phyloP scores from a whole-genome alignment of 2,329 filamentous ascomycete species.

The Penicillium occitanis region DNA sequence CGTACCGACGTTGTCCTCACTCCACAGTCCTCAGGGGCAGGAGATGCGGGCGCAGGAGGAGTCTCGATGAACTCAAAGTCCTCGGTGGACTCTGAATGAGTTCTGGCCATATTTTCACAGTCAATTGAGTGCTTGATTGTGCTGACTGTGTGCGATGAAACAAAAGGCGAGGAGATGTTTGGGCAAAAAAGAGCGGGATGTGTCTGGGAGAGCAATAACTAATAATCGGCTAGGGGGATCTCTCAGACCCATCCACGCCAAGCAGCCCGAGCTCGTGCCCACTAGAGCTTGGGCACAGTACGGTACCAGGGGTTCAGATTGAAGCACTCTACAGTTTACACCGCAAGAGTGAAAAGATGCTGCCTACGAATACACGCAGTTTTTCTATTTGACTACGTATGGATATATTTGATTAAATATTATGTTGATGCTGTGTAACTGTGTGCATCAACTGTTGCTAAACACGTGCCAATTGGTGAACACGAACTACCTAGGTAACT shows the following conservation, averaged over 20 bases:
- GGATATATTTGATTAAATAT: no score
- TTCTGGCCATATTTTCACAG: conserved; percentile 39
- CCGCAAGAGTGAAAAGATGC: conserved; percentile 5
- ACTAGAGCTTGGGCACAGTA: neutral
- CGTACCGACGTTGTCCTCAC: conserved; percentile 62
- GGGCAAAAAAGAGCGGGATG: conserved; percentile 18
- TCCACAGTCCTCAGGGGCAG: conserved; percentile 57
- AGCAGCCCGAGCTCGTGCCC: conserved; percentile 12
- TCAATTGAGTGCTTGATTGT: conserved; percentile 29
- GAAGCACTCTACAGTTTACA: neutral
- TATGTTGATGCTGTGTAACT: neutral
- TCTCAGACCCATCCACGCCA: conserved; percentile 6
- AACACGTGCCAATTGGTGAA: neutral
- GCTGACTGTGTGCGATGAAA: conserved; percentile 26
- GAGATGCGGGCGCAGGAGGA: conserved; percentile 56
- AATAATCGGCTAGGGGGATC: conserved; percentile 10
- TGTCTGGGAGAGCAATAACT: conserved; percentile 17
- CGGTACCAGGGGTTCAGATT: neutral
- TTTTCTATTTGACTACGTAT: neutral
- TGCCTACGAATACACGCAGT: neutral
- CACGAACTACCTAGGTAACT: neutral
- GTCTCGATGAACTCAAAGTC: conserved; percentile 59
- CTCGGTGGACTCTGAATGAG: conserved; percentile 47
- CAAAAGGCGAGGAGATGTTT: conserved; percentile 23
- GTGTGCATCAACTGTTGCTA: neutral